Evolutionary conservation across 495 filamentous ascomycete genomes (phyloP).

Genomic region (Talaromyces stipitatus): DNA sequence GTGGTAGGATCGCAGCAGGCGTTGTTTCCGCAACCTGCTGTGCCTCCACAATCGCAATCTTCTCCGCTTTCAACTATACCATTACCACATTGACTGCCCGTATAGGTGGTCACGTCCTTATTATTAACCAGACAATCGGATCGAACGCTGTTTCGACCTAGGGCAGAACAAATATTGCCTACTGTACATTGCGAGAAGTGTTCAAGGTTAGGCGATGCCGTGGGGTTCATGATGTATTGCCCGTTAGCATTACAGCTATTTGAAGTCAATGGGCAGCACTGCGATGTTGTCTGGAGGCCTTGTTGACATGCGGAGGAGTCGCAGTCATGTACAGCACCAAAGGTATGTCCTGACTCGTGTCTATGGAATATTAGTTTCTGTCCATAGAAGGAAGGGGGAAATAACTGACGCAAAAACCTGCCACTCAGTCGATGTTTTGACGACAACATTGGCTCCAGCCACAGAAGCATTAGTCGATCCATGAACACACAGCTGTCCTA

Average conservation of each 20-base stretch:
- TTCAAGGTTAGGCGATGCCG: slow-evolving; percentile 60
- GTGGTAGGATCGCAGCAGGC: slow-evolving; percentile 78
- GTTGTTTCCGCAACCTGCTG: slow-evolving; percentile 60
- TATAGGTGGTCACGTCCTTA: slow-evolving; percentile 75
- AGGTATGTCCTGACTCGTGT: slow-evolving; percentile 91
- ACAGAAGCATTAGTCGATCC: slow-evolving; percentile 48
- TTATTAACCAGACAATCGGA: slow-evolving; percentile 74
- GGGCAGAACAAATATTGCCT: slow-evolving; percentile 91
- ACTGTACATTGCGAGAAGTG: slow-evolving; percentile 82
- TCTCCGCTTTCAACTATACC: slow-evolving; percentile 93
- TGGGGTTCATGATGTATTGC: slow-evolving; percentile 92
- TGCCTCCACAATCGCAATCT: slow-evolving; percentile 92
- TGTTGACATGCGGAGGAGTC: slow-evolving; percentile 54
- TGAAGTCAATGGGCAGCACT: slow-evolving; percentile 79
- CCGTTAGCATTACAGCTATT: slow-evolving; percentile 66
- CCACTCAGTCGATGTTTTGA: slow-evolving; percentile 79
- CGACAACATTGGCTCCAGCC: slow-evolving; percentile 83
- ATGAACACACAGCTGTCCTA: slow-evolving; percentile 75
- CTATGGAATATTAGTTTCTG: slow-evolving; percentile 2
- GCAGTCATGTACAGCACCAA: slow-evolving; percentile 95
- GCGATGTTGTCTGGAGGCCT: slow-evolving; percentile 54
- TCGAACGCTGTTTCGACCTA: slow-evolving; percentile 72
- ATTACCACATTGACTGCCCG: slow-evolving; percentile 84
- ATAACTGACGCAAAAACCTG: slow-evolving; percentile 72
- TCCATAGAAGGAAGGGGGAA: neutral